These are phyloP conservation scores for Stephania cephalantha DNA, from an alignment of 164 flowering plant species.

Conservation along the genomic window DNA sequence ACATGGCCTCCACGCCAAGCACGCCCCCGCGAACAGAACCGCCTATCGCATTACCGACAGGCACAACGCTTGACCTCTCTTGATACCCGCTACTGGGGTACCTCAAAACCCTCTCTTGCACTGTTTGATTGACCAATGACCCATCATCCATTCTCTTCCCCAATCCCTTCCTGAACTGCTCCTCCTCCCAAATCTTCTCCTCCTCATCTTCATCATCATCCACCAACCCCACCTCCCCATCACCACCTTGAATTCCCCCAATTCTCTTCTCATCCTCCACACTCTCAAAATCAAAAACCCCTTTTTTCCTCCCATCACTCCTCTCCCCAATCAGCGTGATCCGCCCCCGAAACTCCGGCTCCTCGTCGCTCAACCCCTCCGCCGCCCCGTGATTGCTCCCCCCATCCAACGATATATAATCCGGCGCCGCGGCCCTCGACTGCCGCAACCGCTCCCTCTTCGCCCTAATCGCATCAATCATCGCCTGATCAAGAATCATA, in stretches of 20 bases:
- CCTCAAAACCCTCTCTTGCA: slow-evolving; percentile 25
- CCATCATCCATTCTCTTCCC: slow-evolving; percentile 85
- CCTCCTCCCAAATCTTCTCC: slow-evolving; percentile 93
- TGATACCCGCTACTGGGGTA: slow-evolving; percentile 28
- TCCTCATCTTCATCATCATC: slow-evolving; percentile 77
- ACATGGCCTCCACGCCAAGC: slow-evolving; percentile 38
- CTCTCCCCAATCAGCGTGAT: slow-evolving; percentile 66
- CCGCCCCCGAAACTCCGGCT: slow-evolving; percentile 69
- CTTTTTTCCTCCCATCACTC: slow-evolving; percentile 37
- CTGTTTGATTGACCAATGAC: slow-evolving; percentile 20
- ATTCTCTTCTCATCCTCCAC: slow-evolving; percentile 30
- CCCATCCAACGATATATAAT: slow-evolving; percentile 70
- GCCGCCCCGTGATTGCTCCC: slow-evolving; percentile 62
- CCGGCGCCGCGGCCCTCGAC: slow-evolving; percentile 59
- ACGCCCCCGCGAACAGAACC: slow-evolving; percentile 37
- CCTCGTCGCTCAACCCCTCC: slow-evolving; percentile 88
- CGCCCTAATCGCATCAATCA: slow-evolving; percentile 65
- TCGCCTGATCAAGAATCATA: slow-evolving; percentile 57
- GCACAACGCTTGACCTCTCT: slow-evolving; percentile 1
- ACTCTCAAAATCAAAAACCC: slow-evolving; percentile 78
- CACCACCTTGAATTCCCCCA: slow-evolving; percentile 19
- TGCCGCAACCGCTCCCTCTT: slow-evolving; percentile 68
- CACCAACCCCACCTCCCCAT: slow-evolving; percentile 19
- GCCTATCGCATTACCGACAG: slow-evolving; percentile 33
- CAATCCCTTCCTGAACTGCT: slow-evolving; percentile 83